Evolutionary conservation across 1,284 basidiomycete genomes (phyloP).

Genomic region (Binderoboletus segoi): DNA sequence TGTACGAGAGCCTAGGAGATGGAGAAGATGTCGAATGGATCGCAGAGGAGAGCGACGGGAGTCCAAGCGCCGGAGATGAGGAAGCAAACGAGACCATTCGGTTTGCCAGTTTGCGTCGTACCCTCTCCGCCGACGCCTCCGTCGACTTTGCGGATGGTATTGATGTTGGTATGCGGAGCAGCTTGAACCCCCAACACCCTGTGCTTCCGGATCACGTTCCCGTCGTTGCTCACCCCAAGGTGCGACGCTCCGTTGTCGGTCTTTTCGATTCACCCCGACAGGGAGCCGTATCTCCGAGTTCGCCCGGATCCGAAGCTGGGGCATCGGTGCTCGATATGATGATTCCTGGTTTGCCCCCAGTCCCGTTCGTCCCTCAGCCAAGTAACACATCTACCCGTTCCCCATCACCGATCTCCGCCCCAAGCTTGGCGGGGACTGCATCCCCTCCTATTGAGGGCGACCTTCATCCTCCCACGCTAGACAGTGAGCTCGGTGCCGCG

Average conservation of each 20-base stretch:
- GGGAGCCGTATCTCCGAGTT: constrained; percentile 2
- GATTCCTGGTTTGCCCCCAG: constrained; percentile 37
- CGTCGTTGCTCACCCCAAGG: constrained; percentile 25
- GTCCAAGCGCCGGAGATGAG: constrained; percentile 24
- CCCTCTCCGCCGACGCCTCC: constrained; percentile 36
- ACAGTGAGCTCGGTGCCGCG: constrained; percentile 33
- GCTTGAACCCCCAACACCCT: constrained; percentile 28
- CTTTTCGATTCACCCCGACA: constrained; percentile 52
- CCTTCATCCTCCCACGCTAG: constrained; percentile 28
- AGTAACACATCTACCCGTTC: constrained; percentile 29
- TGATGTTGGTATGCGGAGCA: constrained; percentile 39
- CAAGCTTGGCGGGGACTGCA: constrained; percentile 4
- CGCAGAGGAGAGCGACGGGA: constrained; percentile 32
- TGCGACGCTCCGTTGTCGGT: constrained; percentile 66
- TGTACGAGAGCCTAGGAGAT: constrained; percentile 72
- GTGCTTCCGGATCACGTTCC: constrained; percentile 21
- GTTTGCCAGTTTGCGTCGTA: constrained; percentile 47
- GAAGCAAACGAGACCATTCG: constrained; percentile 42
- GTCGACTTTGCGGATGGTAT: constrained; percentile 37
- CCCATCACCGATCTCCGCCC: constrained; percentile 22
- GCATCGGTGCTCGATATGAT: constrained; percentile 33
- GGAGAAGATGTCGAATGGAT: constrained; percentile 50
- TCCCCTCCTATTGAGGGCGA: constrained; percentile 9
- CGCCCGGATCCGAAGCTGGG: constrained; percentile 17
- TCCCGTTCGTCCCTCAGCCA: constrained; percentile 37